phyloP scores from a whole-genome alignment of 257 asterid genomes.

The Jacaranda copaia region DNA sequence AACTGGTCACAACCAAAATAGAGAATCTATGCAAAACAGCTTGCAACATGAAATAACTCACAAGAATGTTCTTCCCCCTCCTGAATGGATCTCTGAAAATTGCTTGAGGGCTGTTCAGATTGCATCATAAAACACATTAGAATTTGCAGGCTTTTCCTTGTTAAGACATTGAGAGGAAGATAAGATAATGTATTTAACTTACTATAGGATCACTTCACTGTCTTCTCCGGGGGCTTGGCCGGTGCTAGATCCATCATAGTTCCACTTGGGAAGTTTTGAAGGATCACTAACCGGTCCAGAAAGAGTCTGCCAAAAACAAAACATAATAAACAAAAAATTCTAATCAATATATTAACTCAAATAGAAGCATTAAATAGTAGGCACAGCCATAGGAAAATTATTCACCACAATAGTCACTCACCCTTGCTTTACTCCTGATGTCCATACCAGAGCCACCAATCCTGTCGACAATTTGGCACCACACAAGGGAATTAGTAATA shows the following conservation, averaged over 20 bases:
- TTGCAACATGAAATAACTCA: slow-evolving; percentile 32
- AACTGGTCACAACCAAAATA: not conserved
- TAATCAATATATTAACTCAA: not conserved
- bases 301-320: slow-evolving; percentile 60
- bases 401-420: slow-evolving; percentile 34
- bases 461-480: slow-evolving; percentile 51
- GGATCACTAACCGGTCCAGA: slow-evolving; percentile 71
- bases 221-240: slow-evolving; percentile 97
- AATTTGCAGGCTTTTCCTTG: not conserved
- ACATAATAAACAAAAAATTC: not conserved
- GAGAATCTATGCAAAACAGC: not conserved
- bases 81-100: slow-evolving; percentile 92
- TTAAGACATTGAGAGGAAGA: not conserved
- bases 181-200: slow-evolving; percentile 30
- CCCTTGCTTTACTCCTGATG: slow-evolving; percentile 94
- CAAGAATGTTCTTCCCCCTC: slow-evolving; percentile 84
- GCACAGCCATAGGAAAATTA: not conserved
- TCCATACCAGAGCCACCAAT: slow-evolving; percentile 96
- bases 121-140: slow-evolving; percentile 23
- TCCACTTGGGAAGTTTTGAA: slow-evolving; percentile 90
- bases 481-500: not conserved
- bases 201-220: slow-evolving; percentile 95
- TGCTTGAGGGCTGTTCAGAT: slow-evolving; percentile 82
- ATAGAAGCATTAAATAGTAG: not conserved
- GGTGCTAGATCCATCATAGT: slow-evolving; percentile 94